Conservation (phyloP, 228 moss, liverwort and hornwort genomes). For the Sphagnum magellanicum region DNA sequence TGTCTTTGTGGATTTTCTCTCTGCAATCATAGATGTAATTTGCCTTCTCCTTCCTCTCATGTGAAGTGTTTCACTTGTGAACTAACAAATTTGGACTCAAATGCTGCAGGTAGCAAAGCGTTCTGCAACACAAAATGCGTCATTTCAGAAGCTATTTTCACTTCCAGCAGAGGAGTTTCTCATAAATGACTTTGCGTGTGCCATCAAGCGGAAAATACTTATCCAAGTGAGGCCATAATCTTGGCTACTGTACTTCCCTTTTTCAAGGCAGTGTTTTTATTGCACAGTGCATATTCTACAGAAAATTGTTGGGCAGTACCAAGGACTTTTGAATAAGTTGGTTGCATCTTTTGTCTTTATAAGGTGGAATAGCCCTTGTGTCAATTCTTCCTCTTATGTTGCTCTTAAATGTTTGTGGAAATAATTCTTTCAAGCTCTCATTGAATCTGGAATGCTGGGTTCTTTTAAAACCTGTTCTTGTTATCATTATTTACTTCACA, state of each 20-base stretch:
- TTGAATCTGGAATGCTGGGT: background rate
- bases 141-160: slow-evolving; percentile 73
- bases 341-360: no score
- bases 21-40: background rate
- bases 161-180: slow-evolving; percentile 81
- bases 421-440: background rate
- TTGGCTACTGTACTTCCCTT: background rate
- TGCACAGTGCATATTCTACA: no score
- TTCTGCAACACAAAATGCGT: slow-evolving; percentile 60
- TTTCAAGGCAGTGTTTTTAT: no score
- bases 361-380: no score
- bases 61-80: no score
- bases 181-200: slow-evolving; percentile 84
- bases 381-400: no score
- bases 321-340: no score
- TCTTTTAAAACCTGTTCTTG: no score
- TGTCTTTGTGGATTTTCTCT: no score
- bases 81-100: no score
- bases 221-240: slow-evolving; percentile 43
- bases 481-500: no score
- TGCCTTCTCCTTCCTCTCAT: background rate
- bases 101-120: slow-evolving; percentile 57
- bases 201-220: slow-evolving; percentile 77
- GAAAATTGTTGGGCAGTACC: no score
- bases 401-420: background rate